phyloP scores from a whole-genome alignment of 306 rosid genomes.

The Rosa persica region DNA sequence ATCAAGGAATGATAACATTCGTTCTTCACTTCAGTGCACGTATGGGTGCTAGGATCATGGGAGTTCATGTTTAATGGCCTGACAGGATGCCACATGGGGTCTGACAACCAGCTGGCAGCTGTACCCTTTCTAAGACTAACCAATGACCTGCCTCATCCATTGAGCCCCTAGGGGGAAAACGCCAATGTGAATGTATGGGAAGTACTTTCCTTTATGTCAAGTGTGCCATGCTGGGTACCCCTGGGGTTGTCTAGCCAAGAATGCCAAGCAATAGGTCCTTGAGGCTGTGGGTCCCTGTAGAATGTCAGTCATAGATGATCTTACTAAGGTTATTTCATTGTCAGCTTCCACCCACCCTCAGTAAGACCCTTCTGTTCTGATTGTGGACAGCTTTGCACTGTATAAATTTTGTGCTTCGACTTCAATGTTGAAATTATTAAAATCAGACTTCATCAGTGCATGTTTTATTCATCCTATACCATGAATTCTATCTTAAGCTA shows the following conservation, averaged over 20 bases:
- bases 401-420: background rate
- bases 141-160: background rate
- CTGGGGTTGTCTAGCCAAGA: background rate
- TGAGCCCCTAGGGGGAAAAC: background rate
- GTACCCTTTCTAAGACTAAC: background rate
- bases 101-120: background rate
- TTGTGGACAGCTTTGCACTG: background rate
- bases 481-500: background rate
- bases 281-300: background rate
- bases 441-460: background rate
- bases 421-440: background rate
- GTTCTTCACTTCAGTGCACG: background rate
- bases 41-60: background rate
- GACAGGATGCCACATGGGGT: background rate
- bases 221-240: background rate
- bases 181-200: background rate
- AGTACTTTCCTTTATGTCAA: background rate
- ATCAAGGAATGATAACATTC: background rate
- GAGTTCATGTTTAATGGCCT: background rate
- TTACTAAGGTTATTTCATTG: background rate
- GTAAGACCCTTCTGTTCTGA: background rate
- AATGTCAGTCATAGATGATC: background rate
- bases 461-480: background rate
- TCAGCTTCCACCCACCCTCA: background rate
- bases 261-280: background rate